phyloP scores from a whole-genome alignment of 768 basidiomycete species.

The Lactifluus pinguis region DNA sequence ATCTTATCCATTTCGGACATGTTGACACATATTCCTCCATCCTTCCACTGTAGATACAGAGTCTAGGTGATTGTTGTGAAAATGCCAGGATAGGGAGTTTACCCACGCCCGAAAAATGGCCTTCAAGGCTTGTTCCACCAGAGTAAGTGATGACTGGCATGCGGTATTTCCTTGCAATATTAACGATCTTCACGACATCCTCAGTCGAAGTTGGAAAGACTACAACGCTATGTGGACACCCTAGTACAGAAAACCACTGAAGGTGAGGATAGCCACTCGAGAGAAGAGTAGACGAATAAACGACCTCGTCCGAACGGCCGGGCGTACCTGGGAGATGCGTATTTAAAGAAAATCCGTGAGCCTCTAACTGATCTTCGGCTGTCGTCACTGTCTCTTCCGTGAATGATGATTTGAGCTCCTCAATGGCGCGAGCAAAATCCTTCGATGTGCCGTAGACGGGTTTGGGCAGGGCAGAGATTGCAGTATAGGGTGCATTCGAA shows the following conservation, averaged over 20 bases:
- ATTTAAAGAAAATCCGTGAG: conserved; percentile 24
- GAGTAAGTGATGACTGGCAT: conserved; percentile 76
- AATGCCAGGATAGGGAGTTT: not conserved
- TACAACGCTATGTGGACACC: conserved; percentile 44
- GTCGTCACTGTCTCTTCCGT: conserved; percentile 16
- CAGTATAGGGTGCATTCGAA: not conserved
- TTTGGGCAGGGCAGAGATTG: not conserved
- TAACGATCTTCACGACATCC: conserved; percentile 73
- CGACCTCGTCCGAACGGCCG: not conserved
- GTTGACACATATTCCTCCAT: conserved; percentile 72
- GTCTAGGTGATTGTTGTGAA: not conserved
- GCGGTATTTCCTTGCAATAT: conserved; percentile 60
- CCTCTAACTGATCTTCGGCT: conserved; percentile 18
- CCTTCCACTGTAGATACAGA: conserved; percentile 10
- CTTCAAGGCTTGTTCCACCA: conserved; percentile 78
- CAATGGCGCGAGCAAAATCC: conserved; percentile 25
- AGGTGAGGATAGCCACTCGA: not conserved
- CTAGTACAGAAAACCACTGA: conserved; percentile 21
- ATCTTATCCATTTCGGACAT: conserved; percentile 74
- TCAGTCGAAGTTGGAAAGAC: conserved; percentile 63
- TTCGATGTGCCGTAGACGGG: conserved; percentile 21
- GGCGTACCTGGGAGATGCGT: conserved; percentile 20
- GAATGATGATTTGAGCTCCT: conserved; percentile 20
- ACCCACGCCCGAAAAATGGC: conserved; percentile 58
- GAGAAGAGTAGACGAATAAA: not conserved